phyloP scores from a whole-genome alignment of 1,284 basidiomycete species.

The Rhizoctonia solani region DNA sequence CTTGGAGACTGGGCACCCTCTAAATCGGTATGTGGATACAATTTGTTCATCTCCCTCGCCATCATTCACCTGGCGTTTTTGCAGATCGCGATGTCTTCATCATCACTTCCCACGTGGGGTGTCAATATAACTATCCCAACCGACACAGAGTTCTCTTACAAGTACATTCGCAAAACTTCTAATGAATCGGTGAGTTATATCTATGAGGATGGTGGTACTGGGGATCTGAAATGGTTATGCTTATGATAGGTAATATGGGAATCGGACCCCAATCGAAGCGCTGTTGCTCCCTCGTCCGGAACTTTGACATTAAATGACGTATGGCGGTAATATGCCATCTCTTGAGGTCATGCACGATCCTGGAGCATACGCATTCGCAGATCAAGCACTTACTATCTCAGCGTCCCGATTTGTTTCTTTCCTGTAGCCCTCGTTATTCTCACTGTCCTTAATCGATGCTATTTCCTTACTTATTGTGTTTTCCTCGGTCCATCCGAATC shows the following conservation, averaged over 20 bases:
- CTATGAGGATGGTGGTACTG: background rate
- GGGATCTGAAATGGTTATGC: background rate
- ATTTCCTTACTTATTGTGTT: no score
- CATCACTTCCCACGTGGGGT: constrained; percentile 61
- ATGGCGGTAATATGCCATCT: background rate
- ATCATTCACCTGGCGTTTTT: background rate
- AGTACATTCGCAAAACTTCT: constrained; percentile 61
- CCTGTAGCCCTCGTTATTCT: no score
- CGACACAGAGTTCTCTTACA: constrained; percentile 59
- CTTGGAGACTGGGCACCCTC: constrained; percentile 33
- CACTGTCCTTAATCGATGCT: no score
- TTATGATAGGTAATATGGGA: constrained; percentile 55
- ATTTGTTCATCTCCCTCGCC: background rate
- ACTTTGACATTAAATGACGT: background rate
- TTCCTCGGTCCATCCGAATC: no score
- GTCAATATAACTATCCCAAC: constrained; percentile 56
- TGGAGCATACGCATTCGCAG: no score
- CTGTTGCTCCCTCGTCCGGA: constrained; percentile 46
- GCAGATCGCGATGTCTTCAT: constrained; percentile 59
- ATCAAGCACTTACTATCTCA: no score
- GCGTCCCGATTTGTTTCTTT: no score
- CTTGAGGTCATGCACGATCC: no score
- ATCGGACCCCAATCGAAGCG: constrained; percentile 59
- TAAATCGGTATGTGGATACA: constrained; percentile 14
- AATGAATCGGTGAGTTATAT: constrained; percentile 55